Evolutionary conservation across 2,329 filamentous ascomycete genomes (phyloP).

Genomic region (Fusarium staphyleae): DNA sequence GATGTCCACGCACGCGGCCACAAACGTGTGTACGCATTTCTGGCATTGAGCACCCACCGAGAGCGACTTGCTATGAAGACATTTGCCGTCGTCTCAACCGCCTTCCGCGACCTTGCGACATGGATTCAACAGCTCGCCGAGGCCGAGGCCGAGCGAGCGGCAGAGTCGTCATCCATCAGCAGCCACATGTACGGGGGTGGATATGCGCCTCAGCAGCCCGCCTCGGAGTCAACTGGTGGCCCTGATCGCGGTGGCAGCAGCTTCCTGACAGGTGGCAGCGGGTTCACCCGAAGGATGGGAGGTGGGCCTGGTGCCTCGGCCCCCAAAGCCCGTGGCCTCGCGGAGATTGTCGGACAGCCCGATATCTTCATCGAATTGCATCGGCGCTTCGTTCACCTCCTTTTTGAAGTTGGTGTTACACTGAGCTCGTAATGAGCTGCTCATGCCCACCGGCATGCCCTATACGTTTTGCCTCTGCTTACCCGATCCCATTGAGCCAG

Average conservation of each 20-base stretch:
- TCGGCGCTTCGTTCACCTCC: constrained; percentile 66
- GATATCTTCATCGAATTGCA: constrained; percentile 75
- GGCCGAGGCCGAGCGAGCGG: constrained; percentile 64
- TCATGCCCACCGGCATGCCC: constrained; percentile 34
- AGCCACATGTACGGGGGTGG: constrained; percentile 50
- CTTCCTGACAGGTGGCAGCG: constrained; percentile 63
- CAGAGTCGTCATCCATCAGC: constrained; percentile 53
- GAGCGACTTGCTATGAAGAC: constrained; percentile 71
- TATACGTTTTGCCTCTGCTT: constrained; percentile 39
- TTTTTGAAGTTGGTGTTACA: constrained; percentile 65
- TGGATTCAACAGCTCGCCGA: constrained; percentile 73
- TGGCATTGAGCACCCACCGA: constrained; percentile 70
- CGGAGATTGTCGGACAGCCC: constrained; percentile 70
- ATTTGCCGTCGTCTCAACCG: constrained; percentile 66
- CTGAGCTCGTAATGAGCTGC: constrained; percentile 54
- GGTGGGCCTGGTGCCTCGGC: constrained; percentile 62
- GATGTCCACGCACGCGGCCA: constrained; percentile 72
- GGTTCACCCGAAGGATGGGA: constrained; percentile 65
- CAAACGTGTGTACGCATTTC: constrained; percentile 72
- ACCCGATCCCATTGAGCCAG: constrained; percentile 6
- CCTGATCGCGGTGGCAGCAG: constrained; percentile 58
- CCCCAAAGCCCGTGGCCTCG: constrained; percentile 66
- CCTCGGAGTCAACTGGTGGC: constrained; percentile 44
- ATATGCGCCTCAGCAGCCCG: constrained; percentile 39
- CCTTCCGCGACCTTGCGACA: constrained; percentile 68